Conservation (phyloP, 108 stramenopile genomes). For the Ochromonas danica region DNA sequence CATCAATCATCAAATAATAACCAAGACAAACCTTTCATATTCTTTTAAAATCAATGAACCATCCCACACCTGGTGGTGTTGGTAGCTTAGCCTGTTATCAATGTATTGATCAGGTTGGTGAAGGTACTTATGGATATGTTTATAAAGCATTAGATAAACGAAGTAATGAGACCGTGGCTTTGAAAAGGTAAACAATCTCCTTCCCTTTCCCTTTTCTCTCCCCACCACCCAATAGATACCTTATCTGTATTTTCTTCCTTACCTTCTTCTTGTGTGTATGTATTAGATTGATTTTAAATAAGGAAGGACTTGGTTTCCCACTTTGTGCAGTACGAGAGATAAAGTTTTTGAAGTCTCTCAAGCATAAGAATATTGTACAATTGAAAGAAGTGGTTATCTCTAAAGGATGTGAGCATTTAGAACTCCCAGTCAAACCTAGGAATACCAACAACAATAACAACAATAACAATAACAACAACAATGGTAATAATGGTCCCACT, state of each 20-base stretch:
- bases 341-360: slow-evolving; percentile 80
- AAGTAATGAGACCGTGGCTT: slow-evolving; percentile 74
- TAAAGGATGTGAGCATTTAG: slow-evolving; percentile 51
- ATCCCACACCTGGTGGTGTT: too few species aligned
- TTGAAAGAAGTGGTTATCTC: slow-evolving; percentile 86
- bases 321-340: slow-evolving; percentile 89
- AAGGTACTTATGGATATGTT: slow-evolving; percentile 87
- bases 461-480: too few species aligned
- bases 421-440: slow-evolving; percentile 1
- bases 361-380: slow-evolving; percentile 76
- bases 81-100: slow-evolving; percentile 1
- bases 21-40: too few species aligned
- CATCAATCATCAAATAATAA: too few species aligned
- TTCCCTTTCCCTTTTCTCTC: too few species aligned
- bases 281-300: background rate
- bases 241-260: too few species aligned
- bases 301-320: slow-evolving; percentile 85
- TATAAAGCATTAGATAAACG: slow-evolving; percentile 60
- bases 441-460: background rate
- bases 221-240: background rate
- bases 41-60: too few species aligned
- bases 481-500: too few species aligned
- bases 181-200: slow-evolving; percentile 85
- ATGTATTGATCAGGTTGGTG: slow-evolving; percentile 66
- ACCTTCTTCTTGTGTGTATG: too few species aligned